Conservation (phyloP, 2,329 filamentous ascomycete species). For the Xylariaceae sp. region DNA sequence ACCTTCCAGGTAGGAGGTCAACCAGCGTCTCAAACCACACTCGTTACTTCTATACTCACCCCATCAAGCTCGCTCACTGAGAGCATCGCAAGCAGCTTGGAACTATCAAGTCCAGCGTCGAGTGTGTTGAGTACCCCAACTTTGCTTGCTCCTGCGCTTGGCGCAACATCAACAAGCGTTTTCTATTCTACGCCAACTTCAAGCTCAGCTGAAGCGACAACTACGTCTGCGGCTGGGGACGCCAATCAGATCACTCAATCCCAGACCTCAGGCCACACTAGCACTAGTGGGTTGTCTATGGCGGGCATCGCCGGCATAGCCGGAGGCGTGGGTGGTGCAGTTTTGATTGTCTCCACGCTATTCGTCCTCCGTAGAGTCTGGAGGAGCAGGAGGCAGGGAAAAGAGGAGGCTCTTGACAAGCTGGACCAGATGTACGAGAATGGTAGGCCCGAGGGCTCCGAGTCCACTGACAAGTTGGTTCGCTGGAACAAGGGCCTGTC, state of each 20-base stretch:
- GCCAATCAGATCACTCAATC: slow-evolving; percentile 33
- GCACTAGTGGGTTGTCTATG: slow-evolving; percentile 30
- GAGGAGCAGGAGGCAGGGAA: slow-evolving; percentile 40
- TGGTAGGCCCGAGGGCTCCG: slow-evolving; percentile 35
- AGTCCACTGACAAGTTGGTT: slow-evolving; percentile 36
- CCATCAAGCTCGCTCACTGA: slow-evolving; percentile 33
- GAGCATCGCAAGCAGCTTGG: slow-evolving; percentile 34
- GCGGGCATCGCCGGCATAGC: slow-evolving; percentile 41
- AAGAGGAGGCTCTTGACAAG: slow-evolving; percentile 36
- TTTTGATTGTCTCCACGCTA: slow-evolving; percentile 34
- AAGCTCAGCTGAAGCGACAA: slow-evolving; percentile 1
- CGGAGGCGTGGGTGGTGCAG: slow-evolving; percentile 38
- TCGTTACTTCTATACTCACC: slow-evolving; percentile 30
- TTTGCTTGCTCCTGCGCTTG: background rate
- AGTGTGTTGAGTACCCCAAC: slow-evolving; percentile 14
- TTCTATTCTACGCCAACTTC: background rate
- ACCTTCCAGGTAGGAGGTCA: slow-evolving; percentile 15
- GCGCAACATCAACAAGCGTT: background rate
- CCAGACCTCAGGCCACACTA: slow-evolving; percentile 18
- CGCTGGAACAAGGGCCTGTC: slow-evolving; percentile 43
- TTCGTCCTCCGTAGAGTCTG: slow-evolving; percentile 41
- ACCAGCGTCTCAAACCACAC: slow-evolving; percentile 29
- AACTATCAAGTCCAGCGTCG: slow-evolving; percentile 17
- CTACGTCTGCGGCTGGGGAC: slow-evolving; percentile 7
- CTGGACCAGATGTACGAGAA: slow-evolving; percentile 42